A percentile compares a stretch with the other conserved stretches of the same genome.
These are phyloP conservation scores for Monilinia vaccinii-corymbosi DNA, from an alignment of 2,329 filamentous ascomycete genomes.

Conservation along the genomic window DNA sequence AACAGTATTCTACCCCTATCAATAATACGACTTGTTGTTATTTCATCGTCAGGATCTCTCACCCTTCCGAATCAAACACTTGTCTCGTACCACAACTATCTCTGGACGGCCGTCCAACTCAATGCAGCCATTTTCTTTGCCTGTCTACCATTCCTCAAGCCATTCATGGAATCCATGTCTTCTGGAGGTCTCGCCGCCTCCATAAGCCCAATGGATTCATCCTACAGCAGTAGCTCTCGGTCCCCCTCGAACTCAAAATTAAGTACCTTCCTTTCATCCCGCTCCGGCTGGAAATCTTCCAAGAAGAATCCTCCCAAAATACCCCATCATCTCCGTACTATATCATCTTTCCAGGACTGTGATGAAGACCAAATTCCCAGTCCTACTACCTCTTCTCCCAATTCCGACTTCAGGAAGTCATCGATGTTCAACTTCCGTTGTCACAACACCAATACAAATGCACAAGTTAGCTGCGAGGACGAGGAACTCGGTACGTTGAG, in stretches of 20 bases:
- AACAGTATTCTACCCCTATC: slow-evolving; percentile 31
- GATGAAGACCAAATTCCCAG: neutral
- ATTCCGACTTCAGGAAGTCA: neutral
- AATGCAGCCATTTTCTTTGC: slow-evolving; percentile 18
- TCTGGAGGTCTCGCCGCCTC: slow-evolving; percentile 14
- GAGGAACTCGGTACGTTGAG: slow-evolving; percentile 10
- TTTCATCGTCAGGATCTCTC: slow-evolving; percentile 10
- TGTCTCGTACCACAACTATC: slow-evolving; percentile 11
- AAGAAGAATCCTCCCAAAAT: neutral
- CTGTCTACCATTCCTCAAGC: slow-evolving; percentile 19
- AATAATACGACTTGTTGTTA: slow-evolving; percentile 13
- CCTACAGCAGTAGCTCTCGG: slow-evolving; percentile 5
- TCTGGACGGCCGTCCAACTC: slow-evolving; percentile 18
- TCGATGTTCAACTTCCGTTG: slow-evolving; percentile 6
- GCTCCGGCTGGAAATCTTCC: slow-evolving; percentile 8
- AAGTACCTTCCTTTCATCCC: slow-evolving; percentile 9
- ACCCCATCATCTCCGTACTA: neutral
- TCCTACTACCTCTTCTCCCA: neutral
- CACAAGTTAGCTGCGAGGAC: neutral
- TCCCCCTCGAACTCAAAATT: slow-evolving; percentile 7
- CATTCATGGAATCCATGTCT: slow-evolving; percentile 18
- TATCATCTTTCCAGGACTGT: slow-evolving; percentile 2
- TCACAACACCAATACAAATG: neutral
- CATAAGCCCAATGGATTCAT: slow-evolving; percentile 12
- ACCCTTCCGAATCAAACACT: slow-evolving; percentile 14